These are phyloP conservation scores for Teunomyces stri DNA, from an alignment of 805 yeast genomes.

Conservation along the genomic window DNA sequence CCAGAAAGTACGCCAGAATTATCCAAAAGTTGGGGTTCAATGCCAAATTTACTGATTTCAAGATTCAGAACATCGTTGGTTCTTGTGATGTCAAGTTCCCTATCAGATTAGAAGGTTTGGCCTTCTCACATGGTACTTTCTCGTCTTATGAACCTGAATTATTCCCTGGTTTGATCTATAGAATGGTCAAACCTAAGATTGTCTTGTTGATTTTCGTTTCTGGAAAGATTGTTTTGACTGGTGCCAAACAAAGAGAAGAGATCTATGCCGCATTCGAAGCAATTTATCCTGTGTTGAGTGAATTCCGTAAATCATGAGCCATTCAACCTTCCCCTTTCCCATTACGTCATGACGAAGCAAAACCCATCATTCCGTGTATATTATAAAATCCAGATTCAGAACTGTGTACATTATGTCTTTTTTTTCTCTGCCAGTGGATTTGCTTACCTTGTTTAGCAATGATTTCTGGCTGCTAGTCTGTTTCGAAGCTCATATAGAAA, in stretches of 20 bases:
- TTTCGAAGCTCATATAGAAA: conserved; percentile 1
- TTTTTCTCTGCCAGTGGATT: neutral
- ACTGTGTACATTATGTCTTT: conserved; percentile 1
- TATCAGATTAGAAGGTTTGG: conserved; percentile 93
- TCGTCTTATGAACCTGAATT: conserved; percentile 97
- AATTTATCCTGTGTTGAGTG: conserved; percentile 96
- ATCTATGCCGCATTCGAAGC: conserved; percentile 98
- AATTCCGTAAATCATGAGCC: conserved; percentile 76
- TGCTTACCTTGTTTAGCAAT: neutral
- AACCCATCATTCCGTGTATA: neutral
- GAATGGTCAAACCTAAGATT: conserved; percentile 99
- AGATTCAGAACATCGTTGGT: conserved; percentile 97
- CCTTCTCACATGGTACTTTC: conserved; percentile 98
- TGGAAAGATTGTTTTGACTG: conserved; percentile 95
- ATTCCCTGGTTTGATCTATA: conserved; percentile 96
- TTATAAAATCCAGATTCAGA: conserved; percentile 3
- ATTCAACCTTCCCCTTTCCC: neutral
- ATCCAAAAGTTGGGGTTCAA: conserved; percentile 97
- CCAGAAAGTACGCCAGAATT: conserved; percentile 96
- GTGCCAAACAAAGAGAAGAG: conserved; percentile 98
- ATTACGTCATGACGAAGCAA: conserved; percentile 1
- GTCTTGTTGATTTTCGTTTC: conserved; percentile 93
- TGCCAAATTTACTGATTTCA: conserved; percentile 96
- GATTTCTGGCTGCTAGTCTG: neutral
- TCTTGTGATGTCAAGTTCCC: conserved; percentile 99